A percentile compares a stretch with the other conserved stretches of the same genome.
phyloP scores from a whole-genome alignment of 345 rosid species.

The Litchi chinensis region DNA sequence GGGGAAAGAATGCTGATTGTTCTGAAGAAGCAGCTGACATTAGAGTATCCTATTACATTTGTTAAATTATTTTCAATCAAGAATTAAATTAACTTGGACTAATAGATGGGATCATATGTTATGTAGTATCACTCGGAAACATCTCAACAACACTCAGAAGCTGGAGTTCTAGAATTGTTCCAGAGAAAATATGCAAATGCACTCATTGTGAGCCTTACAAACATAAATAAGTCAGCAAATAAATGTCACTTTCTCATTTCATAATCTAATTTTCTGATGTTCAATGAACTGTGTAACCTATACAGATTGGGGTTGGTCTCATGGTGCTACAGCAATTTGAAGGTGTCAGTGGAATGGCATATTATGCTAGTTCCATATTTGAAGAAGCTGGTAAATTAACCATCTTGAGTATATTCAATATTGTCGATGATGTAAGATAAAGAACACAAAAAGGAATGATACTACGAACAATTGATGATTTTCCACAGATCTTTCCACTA shows the following conservation, averaged over 20 bases:
- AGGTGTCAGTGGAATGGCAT: constrained; percentile 44
- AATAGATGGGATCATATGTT: neutral
- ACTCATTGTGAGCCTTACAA: constrained; percentile 35
- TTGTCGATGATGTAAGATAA: neutral
- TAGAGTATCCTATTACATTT: constrained; percentile 24
- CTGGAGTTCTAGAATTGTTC: constrained; percentile 36
- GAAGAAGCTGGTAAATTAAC: constrained; percentile 47
- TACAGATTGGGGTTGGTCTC: constrained; percentile 60
- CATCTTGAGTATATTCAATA: neutral
- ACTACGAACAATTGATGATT: neutral
- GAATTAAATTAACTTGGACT: neutral
- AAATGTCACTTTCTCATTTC: neutral
- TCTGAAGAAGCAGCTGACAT: constrained; percentile 57
- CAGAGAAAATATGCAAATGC: constrained; percentile 43
- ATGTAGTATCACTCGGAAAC: constrained; percentile 34
- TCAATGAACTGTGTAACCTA: neutral
- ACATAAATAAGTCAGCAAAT: neutral
- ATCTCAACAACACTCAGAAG: constrained; percentile 25
- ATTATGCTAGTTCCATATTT: constrained; percentile 50
- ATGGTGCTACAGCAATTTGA: constrained; percentile 64
- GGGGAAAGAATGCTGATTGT: constrained; percentile 53
- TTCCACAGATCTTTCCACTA: constrained; percentile 33
- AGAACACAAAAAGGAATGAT: neutral
- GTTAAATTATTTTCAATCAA: too few species aligned
- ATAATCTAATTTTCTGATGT: neutral